Percentiles rank a stretch among this genome's conserved stretches.
phyloP scores from a whole-genome alignment of 2,329 filamentous ascomycete genomes.

The Calycina herbarum region DNA sequence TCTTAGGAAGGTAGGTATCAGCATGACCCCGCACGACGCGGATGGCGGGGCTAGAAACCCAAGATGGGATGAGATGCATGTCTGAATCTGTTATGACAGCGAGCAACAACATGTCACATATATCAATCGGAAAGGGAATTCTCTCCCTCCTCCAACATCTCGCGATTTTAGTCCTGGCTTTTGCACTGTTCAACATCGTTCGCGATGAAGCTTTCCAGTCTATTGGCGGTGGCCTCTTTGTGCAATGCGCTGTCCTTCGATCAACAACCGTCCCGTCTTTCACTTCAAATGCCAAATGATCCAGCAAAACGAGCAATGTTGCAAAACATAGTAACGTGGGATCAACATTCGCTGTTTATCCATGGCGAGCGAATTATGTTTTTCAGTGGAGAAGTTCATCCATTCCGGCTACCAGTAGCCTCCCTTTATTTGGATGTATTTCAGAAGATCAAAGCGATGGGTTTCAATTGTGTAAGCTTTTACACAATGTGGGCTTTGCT shows the following conservation, averaged over 20 bases:
- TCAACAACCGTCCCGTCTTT: background rate
- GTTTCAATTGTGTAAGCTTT: conserved; percentile 75
- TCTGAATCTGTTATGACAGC: background rate
- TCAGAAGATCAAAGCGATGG: conserved; percentile 76
- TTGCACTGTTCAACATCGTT: background rate
- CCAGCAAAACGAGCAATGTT: conserved; percentile 4
- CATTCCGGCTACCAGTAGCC: conserved; percentile 59
- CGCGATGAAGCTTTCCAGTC: background rate
- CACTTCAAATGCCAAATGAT: background rate
- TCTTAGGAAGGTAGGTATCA: background rate
- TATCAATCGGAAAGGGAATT: background rate
- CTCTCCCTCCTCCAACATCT: background rate
- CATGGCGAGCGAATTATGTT: conserved; percentile 69
- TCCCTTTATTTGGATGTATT: conserved; percentile 68
- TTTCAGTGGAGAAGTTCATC: conserved; percentile 74
- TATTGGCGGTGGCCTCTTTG: background rate
- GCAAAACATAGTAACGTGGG: conserved; percentile 58
- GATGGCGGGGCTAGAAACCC: background rate
- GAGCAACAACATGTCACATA: background rate
- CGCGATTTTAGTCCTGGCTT: background rate
- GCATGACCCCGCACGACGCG: background rate
- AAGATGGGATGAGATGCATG: background rate
- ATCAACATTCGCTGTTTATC: conserved; percentile 69
- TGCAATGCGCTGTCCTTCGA: background rate
- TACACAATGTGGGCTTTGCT: conserved; percentile 75